A percentile compares a stretch with the other conserved stretches of the same genome.
phyloP scores from a whole-genome alignment of 2,329 filamentous ascomycete genomes.

The Colletotrichum theobromicola region DNA sequence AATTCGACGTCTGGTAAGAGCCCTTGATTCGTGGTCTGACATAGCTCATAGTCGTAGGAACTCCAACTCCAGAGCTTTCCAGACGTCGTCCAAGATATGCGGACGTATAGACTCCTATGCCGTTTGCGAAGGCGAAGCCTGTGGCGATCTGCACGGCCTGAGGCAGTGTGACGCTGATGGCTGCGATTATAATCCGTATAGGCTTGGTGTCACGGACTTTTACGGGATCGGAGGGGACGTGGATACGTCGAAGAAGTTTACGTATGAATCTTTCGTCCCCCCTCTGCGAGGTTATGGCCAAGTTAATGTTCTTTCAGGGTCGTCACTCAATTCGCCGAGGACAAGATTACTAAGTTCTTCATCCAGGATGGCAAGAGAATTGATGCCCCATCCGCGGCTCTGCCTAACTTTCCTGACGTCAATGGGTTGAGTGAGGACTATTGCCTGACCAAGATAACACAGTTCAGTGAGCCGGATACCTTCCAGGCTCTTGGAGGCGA shows the following conservation, averaged over 20 bases:
- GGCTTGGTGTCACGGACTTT: conserved; percentile 63
- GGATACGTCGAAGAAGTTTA: conserved; percentile 61
- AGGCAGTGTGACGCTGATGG: conserved; percentile 68
- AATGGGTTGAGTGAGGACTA: background rate
- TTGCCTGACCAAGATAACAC: background rate
- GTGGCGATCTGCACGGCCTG: conserved; percentile 44
- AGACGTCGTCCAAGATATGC: conserved; percentile 8
- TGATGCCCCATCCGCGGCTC: conserved; percentile 39
- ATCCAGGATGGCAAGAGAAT: conserved; percentile 64
- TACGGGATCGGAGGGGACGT: conserved; percentile 62
- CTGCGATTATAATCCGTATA: conserved; percentile 70
- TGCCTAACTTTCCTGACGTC: background rate
- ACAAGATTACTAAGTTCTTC: conserved; percentile 64
- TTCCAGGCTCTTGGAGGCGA: background rate
- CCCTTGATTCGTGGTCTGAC: background rate
- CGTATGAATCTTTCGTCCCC: conserved; percentile 14
- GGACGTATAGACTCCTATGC: background rate
- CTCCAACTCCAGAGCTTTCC: conserved; percentile 60
- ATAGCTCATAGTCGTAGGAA: conserved; percentile 21
- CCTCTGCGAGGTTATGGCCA: background rate
- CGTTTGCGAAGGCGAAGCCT: conserved; percentile 14
- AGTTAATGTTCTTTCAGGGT: conserved; percentile 41
- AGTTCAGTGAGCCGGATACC: background rate
- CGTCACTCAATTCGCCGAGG: conserved; percentile 62
- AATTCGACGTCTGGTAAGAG: conserved; percentile 64